A percentile compares a stretch with the other conserved stretches of the same genome.
Conservation (phyloP, 257 asterid species). For the Striga asiatica region DNA sequence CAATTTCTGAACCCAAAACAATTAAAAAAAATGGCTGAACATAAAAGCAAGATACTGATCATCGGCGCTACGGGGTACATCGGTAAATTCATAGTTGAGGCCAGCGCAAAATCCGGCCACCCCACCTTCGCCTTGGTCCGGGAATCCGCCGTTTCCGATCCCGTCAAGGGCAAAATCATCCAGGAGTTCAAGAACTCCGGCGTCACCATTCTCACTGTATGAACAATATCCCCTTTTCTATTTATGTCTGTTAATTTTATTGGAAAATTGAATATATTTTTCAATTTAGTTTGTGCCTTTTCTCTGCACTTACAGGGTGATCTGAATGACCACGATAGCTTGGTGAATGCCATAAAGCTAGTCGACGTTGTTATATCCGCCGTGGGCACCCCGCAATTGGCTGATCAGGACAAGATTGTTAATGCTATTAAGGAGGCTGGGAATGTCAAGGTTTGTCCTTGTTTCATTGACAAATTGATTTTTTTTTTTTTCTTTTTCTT, state of each 20-base stretch:
- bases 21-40: slow-evolving; percentile 40
- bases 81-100: slow-evolving; percentile 67
- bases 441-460: slow-evolving; percentile 72
- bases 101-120: slow-evolving; percentile 55
- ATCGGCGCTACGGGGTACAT: slow-evolving; percentile 86
- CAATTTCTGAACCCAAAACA: too few relatives aligned
- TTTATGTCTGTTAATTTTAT: not conserved
- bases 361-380: slow-evolving; percentile 61
- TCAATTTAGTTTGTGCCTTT: too few relatives aligned
- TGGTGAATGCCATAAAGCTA: slow-evolving; percentile 44
- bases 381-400: slow-evolving; percentile 23
- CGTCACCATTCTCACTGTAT: slow-evolving; percentile 44
- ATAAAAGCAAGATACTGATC: slow-evolving; percentile 65
- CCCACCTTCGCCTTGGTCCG: slow-evolving; percentile 63
- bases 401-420: slow-evolving; percentile 36
- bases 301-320: slow-evolving; percentile 54
- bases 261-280: too few relatives aligned
- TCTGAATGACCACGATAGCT: slow-evolving; percentile 42
- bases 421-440: slow-evolving; percentile 62
- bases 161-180: slow-evolving; percentile 49
- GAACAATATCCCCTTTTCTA: not conserved
- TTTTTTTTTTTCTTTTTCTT: too few relatives aligned
- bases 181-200: slow-evolving; percentile 55
- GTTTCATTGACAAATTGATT: too few relatives aligned
- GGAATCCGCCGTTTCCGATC: slow-evolving; percentile 43